Evolutionary conservation across 257 asterid species (phyloP).

Genomic region (Nicotiana knightiana): DNA sequence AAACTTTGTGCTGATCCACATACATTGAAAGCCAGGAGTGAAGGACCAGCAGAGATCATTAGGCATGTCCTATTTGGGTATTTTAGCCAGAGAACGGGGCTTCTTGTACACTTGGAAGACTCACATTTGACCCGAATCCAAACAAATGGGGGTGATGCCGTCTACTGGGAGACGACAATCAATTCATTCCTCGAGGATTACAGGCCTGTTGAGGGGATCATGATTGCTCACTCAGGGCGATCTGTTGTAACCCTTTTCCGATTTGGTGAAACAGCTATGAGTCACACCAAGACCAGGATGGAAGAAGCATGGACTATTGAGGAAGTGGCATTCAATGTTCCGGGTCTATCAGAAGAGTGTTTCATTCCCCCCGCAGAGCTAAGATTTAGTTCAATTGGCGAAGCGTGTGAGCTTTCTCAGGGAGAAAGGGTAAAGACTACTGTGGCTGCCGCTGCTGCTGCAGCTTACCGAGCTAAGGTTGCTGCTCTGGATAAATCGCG

Average conservation of each 20-base stretch:
- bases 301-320: constrained; percentile 71
- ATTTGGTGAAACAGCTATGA: constrained; percentile 74
- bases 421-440: constrained; percentile 39
- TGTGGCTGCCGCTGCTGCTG: constrained; percentile 35
- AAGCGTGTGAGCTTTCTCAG: constrained; percentile 45
- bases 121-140: constrained; percentile 69
- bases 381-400: constrained; percentile 41
- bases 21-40: constrained; percentile 69
- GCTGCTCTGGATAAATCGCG: constrained; percentile 36
- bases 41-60: constrained; percentile 67
- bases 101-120: constrained; percentile 73
- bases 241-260: constrained; percentile 67
- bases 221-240: constrained; percentile 72
- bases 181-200: constrained; percentile 64
- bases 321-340: constrained; percentile 66
- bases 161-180: constrained; percentile 71
- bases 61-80: constrained; percentile 66
- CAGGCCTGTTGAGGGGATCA: constrained; percentile 65
- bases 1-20: constrained; percentile 60
- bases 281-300: constrained; percentile 73
- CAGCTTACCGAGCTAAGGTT: constrained; percentile 47
- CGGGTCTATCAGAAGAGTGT: constrained; percentile 60
- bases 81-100: constrained; percentile 81
- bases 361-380: constrained; percentile 73
- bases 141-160: constrained; percentile 58